phyloP scores from a whole-genome alignment of 2,329 filamentous ascomycete species.

The Dactylellina cionopaga region DNA sequence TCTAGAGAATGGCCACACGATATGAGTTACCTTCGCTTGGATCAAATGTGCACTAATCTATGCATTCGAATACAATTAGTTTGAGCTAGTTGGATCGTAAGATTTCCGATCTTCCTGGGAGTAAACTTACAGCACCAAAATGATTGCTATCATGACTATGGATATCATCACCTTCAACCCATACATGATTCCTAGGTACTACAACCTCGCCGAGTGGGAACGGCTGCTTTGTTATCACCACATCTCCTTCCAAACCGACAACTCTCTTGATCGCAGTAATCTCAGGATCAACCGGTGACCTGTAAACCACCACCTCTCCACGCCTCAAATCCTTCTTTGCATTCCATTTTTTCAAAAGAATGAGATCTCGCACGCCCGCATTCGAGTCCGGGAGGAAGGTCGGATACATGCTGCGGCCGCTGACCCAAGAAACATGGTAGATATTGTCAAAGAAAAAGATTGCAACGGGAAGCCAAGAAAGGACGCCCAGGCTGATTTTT shows the following conservation, averaged over 20 bases:
- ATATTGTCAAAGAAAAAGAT: slow-evolving; percentile 72
- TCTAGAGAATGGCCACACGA: slow-evolving; percentile 75
- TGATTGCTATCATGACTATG: slow-evolving; percentile 82
- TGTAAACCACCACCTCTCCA: slow-evolving; percentile 76
- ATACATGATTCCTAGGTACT: slow-evolving; percentile 86
- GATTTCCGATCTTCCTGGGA: not conserved
- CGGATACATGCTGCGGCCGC: slow-evolving; percentile 78
- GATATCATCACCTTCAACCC: slow-evolving; percentile 89
- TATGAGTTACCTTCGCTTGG: slow-evolving; percentile 76
- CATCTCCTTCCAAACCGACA: slow-evolving; percentile 69
- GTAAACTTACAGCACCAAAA: slow-evolving; percentile 76
- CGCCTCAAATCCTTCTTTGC: slow-evolving; percentile 70
- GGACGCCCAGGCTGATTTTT: slow-evolving; percentile 64
- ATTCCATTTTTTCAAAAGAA: slow-evolving; percentile 70
- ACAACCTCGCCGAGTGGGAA: slow-evolving; percentile 64
- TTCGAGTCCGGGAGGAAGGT: slow-evolving; percentile 66
- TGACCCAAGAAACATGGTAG: slow-evolving; percentile 69
- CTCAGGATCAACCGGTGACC: slow-evolving; percentile 77
- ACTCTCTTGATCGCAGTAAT: slow-evolving; percentile 81
- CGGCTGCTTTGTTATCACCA: slow-evolving; percentile 60
- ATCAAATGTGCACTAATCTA: slow-evolving; percentile 66
- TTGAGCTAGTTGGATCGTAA: not conserved
- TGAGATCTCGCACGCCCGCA: slow-evolving; percentile 65
- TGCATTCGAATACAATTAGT: slow-evolving; percentile 67
- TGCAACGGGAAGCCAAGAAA: slow-evolving; percentile 71